Conservation (phyloP, 208 protist species). For the Naegleria gruberi region DNA sequence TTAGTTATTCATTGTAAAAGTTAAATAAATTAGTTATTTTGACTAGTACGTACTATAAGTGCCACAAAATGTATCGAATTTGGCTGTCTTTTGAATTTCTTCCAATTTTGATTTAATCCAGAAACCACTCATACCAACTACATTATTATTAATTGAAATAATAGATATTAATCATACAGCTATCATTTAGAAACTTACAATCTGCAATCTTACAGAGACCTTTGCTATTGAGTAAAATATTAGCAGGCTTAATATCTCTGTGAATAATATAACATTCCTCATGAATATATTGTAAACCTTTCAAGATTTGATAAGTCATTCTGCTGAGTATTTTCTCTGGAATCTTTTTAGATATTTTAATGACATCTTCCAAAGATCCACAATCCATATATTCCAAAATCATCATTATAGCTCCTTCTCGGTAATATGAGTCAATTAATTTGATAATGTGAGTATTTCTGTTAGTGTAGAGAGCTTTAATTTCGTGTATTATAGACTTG, state of each 20-base stretch:
- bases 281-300: neutral
- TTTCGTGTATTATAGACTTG: neutral
- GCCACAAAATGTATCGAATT: neutral
- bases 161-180: too few species aligned
- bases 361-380: conserved; percentile 21
- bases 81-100: neutral
- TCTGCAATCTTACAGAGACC: conserved; percentile 10
- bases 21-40: too few species aligned
- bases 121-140: neutral
- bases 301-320: conserved; percentile 13
- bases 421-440: neutral
- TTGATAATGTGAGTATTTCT: conserved; percentile 13
- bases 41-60: neutral
- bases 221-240: neutral
- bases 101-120: neutral
- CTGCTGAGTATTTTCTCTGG: neutral
- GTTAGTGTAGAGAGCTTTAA: neutral
- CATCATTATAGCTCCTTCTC: conserved; percentile 13
- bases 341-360: neutral
- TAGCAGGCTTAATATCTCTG: conserved; percentile 19
- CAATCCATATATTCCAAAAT: conserved; percentile 28
- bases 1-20: neutral
- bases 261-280: neutral
- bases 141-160: neutral
- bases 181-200: neutral